phyloP scores from a whole-genome alignment of 148 eudicot genomes.

The Rheum nobile region DNA sequence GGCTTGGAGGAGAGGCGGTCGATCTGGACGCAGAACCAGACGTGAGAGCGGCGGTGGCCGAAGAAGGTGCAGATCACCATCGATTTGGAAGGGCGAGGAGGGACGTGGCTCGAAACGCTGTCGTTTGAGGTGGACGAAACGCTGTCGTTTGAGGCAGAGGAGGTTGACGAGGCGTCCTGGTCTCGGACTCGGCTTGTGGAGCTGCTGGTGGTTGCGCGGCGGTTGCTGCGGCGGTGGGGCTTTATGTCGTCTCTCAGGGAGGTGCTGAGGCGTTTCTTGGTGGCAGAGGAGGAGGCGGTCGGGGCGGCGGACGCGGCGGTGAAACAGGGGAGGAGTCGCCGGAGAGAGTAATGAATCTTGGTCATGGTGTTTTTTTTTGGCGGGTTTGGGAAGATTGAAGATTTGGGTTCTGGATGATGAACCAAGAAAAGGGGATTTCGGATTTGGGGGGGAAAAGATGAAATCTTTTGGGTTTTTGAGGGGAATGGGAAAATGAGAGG shows the following conservation, averaged over 20 bases:
- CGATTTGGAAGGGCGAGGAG: conserved; percentile 59
- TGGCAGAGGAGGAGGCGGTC: conserved; percentile 15
- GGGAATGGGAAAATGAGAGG: neutral
- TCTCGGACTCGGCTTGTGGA: conserved; percentile 9
- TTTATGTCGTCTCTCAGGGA: conserved; percentile 54
- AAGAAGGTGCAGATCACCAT: conserved; percentile 81
- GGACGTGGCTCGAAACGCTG: conserved; percentile 11
- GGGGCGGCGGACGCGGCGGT: conserved; percentile 19
- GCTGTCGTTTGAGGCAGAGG: neutral
- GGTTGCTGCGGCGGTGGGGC: neutral
- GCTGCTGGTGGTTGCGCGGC: conserved; percentile 1
- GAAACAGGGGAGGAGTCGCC: conserved; percentile 57
- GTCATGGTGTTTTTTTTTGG: conserved; percentile 24
- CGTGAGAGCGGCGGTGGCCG: conserved; percentile 71
- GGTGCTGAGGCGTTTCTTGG: conserved; percentile 66
- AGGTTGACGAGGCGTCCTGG: conserved; percentile 9
- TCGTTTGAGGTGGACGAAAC: conserved; percentile 14
- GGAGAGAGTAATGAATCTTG: conserved; percentile 50
- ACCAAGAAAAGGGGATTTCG: neutral
- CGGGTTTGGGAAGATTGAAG: neutral
- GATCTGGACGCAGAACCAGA: conserved; percentile 70
- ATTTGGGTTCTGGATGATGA: neutral
- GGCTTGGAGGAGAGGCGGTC: conserved; percentile 53
- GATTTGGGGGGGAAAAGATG: neutral
- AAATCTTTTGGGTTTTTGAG: neutral